These are phyloP conservation scores for Aspergillus sclerotialis DNA, from an alignment of 2,329 filamentous ascomycete genomes.

Conservation along the genomic window DNA sequence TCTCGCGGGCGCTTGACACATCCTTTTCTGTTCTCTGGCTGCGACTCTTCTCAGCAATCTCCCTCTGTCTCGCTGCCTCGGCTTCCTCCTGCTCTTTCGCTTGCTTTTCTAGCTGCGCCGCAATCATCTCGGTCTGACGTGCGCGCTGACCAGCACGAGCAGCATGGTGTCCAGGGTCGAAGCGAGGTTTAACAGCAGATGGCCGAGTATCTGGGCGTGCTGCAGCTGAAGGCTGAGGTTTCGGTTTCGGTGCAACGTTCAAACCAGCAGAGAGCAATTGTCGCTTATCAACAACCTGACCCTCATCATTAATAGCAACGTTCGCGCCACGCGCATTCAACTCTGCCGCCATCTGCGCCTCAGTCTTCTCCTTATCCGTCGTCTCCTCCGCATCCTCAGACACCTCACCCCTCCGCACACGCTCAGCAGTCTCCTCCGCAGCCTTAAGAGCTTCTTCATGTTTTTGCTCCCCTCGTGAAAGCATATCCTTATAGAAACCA, in stretches of 20 bases:
- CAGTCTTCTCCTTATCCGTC: constrained; percentile 37
- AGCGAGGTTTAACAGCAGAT: constrained; percentile 10
- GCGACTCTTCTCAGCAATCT: constrained; percentile 50
- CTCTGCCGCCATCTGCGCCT: constrained; percentile 50
- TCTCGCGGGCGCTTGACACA: constrained; percentile 54
- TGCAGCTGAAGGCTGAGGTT: constrained; percentile 20
- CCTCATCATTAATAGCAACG: constrained; percentile 56
- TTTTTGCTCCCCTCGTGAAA: constrained; percentile 51
- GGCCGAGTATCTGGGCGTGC: constrained; percentile 11
- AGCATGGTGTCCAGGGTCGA: constrained; percentile 24
- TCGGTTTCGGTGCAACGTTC: constrained; percentile 53
- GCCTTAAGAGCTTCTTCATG: constrained; percentile 53
- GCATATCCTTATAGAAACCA: constrained; percentile 54
- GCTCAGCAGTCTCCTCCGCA: constrained; percentile 38
- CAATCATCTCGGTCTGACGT: constrained; percentile 55
- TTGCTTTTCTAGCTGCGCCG: constrained; percentile 51
- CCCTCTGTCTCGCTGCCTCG: constrained; percentile 48
- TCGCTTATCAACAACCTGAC: constrained; percentile 57
- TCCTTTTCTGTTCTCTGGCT: constrained; percentile 52
- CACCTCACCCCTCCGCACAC: constrained; percentile 29
- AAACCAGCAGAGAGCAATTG: constrained; percentile 56
- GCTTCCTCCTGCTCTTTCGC: constrained; percentile 51
- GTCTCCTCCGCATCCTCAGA: constrained; percentile 18
- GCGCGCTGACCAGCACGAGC: constrained; percentile 42
- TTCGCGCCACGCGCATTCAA: constrained; percentile 45